phyloP scores from a whole-genome alignment of 1,284 basidiomycete species.

The Naganishia sp. region DNA sequence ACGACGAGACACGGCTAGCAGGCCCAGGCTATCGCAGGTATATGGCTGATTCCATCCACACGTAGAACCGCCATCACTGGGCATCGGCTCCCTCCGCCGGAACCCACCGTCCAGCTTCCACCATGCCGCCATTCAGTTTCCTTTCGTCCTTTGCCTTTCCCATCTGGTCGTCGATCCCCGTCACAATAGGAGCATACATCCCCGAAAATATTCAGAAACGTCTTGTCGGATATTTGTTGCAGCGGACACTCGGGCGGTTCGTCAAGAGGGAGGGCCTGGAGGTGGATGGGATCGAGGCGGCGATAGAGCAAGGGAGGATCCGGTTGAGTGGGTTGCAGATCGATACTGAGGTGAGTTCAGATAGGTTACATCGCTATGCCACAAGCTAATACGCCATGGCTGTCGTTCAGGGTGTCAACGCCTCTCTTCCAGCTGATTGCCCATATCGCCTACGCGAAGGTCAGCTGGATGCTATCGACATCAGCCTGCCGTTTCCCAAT shows the following conservation, averaged over 20 bases:
- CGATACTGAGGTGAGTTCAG: conserved; percentile 63
- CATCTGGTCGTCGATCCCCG: conserved; percentile 27
- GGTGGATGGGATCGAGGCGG: conserved; percentile 81
- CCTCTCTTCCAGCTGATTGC: conserved; percentile 63
- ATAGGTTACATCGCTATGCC: background rate
- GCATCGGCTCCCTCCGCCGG: background rate
- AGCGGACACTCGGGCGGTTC: conserved; percentile 78
- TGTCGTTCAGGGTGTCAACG: conserved; percentile 71
- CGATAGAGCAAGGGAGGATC: conserved; percentile 83
- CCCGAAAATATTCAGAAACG: conserved; percentile 82
- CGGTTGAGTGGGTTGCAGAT: conserved; percentile 82
- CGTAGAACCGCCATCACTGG: background rate
- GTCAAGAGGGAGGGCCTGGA: conserved; percentile 86
- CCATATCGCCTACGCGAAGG: conserved; percentile 73
- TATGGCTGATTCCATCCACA: background rate
- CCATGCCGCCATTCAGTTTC: conserved; percentile 26
- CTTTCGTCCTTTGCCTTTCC: conserved; percentile 30
- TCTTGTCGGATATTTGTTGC: conserved; percentile 85
- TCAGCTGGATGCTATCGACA: conserved; percentile 69
- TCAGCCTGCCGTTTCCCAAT: conserved; percentile 57
- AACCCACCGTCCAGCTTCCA: background rate
- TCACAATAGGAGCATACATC: conserved; percentile 57
- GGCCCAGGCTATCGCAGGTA: background rate
- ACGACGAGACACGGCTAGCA: background rate
- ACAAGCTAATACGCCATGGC: conserved; percentile 1